phyloP scores from a whole-genome alignment of 2,329 filamentous ascomycete species.

The Ophiostoma ips region DNA sequence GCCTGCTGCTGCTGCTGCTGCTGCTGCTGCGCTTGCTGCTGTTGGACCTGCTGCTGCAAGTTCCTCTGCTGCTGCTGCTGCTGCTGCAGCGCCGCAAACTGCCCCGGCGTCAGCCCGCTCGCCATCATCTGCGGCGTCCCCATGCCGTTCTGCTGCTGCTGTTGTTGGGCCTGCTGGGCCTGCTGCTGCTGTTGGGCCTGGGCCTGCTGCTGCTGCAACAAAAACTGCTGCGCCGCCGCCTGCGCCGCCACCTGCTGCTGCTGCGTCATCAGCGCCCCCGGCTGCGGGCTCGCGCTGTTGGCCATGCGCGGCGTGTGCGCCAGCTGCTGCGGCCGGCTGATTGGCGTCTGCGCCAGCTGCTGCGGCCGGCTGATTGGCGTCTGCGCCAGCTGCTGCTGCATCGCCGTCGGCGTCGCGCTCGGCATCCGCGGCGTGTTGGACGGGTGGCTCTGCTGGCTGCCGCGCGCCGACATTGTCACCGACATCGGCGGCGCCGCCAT shows the following conservation, averaged over 20 bases:
- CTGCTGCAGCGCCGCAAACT: conserved; percentile 14
- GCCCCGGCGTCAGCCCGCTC: neutral
- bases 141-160: conserved; percentile 1
- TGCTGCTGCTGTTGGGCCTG: conserved; percentile 23
- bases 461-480: conserved; percentile 47
- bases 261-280: conserved; percentile 39
- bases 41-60: neutral
- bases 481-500: conserved; percentile 48
- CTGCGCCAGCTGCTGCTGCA: conserved; percentile 31
- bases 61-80: conserved; percentile 18
- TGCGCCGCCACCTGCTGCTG: conserved; percentile 25
- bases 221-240: conserved; percentile 31
- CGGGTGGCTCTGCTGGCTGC: conserved; percentile 52
- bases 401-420: conserved; percentile 47
- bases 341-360: conserved; percentile 39
- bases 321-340: conserved; percentile 33
- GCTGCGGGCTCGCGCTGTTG: conserved; percentile 42
- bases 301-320: conserved; percentile 40
- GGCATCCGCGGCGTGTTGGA: conserved; percentile 50
- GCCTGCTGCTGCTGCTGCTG: conserved; percentile 19
- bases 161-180: conserved; percentile 3
- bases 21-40: conserved; percentile 17
- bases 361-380: conserved; percentile 42
- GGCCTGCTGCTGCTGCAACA: conserved; percentile 35
- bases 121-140: conserved; percentile 1